Evolutionary conservation across 140 eudicot genomes (phyloP), one percentile per base, ranked within the genome.

Genomic region (Ambrosia hybrid): DNA sequence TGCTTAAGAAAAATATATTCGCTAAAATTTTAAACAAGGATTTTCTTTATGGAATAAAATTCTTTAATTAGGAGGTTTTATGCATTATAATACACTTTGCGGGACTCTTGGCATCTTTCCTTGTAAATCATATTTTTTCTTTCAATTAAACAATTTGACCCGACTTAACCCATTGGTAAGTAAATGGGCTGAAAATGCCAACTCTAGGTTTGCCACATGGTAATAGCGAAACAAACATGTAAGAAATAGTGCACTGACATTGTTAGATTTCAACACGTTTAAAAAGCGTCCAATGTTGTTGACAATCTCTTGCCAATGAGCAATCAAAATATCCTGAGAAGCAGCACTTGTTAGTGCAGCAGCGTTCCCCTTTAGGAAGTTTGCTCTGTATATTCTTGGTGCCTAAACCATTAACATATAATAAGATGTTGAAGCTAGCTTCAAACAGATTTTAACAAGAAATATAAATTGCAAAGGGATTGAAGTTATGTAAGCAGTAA

Each of bases 251-350:
- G 26, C 26, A 21, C 92, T 81, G 16, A 94, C 99, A 75, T 87
- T 70, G 76, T 90, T 90, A 49, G 97, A 77, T 78, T 88, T 94
- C 83, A 94, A 68, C 59, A 86, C 69, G 80, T 86, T 86, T 67
- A 90, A 75, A 80, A 86, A 94, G 73, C 81, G 81, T 56, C 83
- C 89, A n/a, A 88, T 87, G 83, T 91, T 88, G 87, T 81, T 91
- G 14, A 87, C 94, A 52, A 94, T 88, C 81, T 89, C 97, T 83
- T 90, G 95, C 99, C 99, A 94, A 57, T 94, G 99, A 66, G 89
- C 96, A 71, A 84, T 82, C 60, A 91, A 79, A 80, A 81, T 80
- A 71, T 88, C 91, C 73, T 88, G 90, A 51, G 93, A 89, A 65
- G 93, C 96, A 63, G 78, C 78, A 80, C 83, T 91, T 65, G 89